Evolutionary conservation across 23 red algal genomes (phyloP), one percentile per base, ranked within the genome.

Genomic region (Gracilaria gracilis): DNA sequence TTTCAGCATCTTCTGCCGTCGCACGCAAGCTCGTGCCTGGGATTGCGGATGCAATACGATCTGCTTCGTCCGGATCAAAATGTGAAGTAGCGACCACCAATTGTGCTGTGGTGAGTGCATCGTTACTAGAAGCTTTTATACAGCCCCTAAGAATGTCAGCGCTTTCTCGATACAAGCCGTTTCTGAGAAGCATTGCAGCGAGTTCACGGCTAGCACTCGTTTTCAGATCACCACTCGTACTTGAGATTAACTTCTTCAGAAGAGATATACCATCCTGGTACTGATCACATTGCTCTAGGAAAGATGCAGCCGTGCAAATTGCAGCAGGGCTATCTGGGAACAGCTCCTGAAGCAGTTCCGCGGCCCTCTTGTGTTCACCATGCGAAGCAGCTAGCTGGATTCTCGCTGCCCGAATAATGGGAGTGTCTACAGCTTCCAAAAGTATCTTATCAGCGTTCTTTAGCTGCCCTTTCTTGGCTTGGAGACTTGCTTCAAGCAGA

Each of bases 21-120:
- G 14, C 23, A 69, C 20, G 21, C 29, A 69, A 33, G 28, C 33
- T 67, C 28, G 71, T 46, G 0, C 35, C 44, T 21, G 65, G 80
- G 2, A 92, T 50, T 61, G 32, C 38, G n/a, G 49, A 40, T 20
- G 89, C 78, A 23, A 70, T 48, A 21, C 67, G 49, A 33, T 84
- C 89, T 12, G 89, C 89, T 40, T 92, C 80, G 25, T 54, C 36
- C 17, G 89, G 58, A 64, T 92, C 89, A 64, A 92, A 92, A 69
- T 92, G 80, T 20, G 89, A 92, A 1, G 89, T 92, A 31, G 89
- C 78, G 9, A 92, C 80, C 1, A 84, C 89, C 7, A 92, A 54
- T 44, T 92, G 89, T 25, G 79, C 89, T 31, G 39, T 64, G 32
- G 64, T 29, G 15, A 92, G 27, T 0, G 49, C 15, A 76, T 92